A percentile compares a stretch with the other conserved stretches of the same genome.
phyloP scores from a whole-genome alignment of 495 filamentous ascomycete species.

The Talaromyces ruber region DNA sequence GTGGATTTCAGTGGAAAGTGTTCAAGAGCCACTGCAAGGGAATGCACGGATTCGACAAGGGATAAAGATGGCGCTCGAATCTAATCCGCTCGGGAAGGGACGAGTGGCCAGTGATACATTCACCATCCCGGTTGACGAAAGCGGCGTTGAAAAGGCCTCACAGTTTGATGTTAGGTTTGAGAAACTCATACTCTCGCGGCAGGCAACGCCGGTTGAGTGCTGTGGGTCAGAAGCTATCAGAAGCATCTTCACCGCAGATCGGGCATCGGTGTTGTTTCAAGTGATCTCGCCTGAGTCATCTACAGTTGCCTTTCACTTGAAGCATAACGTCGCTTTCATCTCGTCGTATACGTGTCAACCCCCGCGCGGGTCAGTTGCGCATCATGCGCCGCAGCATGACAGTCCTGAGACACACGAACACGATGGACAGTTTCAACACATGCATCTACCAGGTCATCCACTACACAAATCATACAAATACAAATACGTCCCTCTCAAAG shows the following conservation, averaged over 20 bases:
- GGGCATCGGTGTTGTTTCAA: slow-evolving; percentile 44
- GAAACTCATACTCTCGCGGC: not conserved
- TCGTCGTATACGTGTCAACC: slow-evolving; percentile 57
- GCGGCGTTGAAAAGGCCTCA: not conserved
- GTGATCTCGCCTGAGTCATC: slow-evolving; percentile 27
- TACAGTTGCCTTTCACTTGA: slow-evolving; percentile 38
- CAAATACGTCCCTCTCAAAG: slow-evolving; percentile 41
- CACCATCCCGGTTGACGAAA: slow-evolving; percentile 20
- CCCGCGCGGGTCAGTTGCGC: slow-evolving; percentile 31
- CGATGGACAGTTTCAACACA: slow-evolving; percentile 8
- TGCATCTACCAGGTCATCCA: slow-evolving; percentile 48
- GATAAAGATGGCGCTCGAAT: slow-evolving; percentile 21
- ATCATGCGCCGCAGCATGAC: slow-evolving; percentile 22
- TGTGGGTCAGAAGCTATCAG: slow-evolving; percentile 11
- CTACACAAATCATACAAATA: slow-evolving; percentile 55
- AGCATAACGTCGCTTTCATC: slow-evolving; percentile 58
- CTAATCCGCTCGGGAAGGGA: slow-evolving; percentile 29
- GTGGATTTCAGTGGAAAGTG: slow-evolving; percentile 52
- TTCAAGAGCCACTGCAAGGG: slow-evolving; percentile 20
- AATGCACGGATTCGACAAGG: slow-evolving; percentile 33
- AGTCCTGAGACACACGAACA: not conserved
- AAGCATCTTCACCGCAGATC: slow-evolving; percentile 32
- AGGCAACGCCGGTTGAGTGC: not conserved
- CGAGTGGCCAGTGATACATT: slow-evolving; percentile 40
- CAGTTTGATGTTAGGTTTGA: not conserved